Base-by-base conservation (phyloP, 2,329 filamentous ascomycete genomes). In the Dactylellina leptospora region DNA sequence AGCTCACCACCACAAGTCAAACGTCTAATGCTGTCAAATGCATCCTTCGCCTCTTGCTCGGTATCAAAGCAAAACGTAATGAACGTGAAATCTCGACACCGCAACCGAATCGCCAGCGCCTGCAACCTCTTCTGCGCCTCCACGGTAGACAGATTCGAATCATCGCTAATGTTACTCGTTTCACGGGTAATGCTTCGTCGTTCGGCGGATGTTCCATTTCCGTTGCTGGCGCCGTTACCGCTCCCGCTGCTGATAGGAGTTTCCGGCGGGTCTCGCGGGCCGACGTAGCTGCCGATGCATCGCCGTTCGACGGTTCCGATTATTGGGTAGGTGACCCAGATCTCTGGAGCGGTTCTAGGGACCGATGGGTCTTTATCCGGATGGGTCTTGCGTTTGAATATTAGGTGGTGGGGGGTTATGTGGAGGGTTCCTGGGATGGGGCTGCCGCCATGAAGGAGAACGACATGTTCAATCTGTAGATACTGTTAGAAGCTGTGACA, bases 311-410 rank as follows among this genome's bases (percentile, higher is more conserved):
- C 96, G 77, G 88, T 86, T 40, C 86, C 86, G 77, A 99, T 91
- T 81, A 97, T 93, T 22, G 93, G 93, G 80, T 93, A 99, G 13
- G 95, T 93, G 61, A 97, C 91, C 91, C 93, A 99, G 78, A 90
- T 86, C 80, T 96, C 91, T 78, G 85, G 82, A 20, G 63, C 62
- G 16, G 68, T 69, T 27, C 47, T 50, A 11, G 70, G 50, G 20
- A 56, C 44, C 1, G 68, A 23, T 20, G 38, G 30, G 33, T 61
- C 60, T 6, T 56, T 33, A 9, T 71, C 62, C 1, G 69, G 50
- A n/a, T 53, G 16, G 47, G 59, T 60, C 22, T 73, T 51, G 38
- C 71, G 58, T 59, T 64, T 45, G 79, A 80, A 80, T 74, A 84
- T 82, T 51, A 83, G 82, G 79, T 90, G 87, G 79, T 86, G 87